A percentile compares a stretch with the other conserved stretches of the same genome.
Conservation (phyloP, 345 rosid species). For the Corchorus capsularis region DNA sequence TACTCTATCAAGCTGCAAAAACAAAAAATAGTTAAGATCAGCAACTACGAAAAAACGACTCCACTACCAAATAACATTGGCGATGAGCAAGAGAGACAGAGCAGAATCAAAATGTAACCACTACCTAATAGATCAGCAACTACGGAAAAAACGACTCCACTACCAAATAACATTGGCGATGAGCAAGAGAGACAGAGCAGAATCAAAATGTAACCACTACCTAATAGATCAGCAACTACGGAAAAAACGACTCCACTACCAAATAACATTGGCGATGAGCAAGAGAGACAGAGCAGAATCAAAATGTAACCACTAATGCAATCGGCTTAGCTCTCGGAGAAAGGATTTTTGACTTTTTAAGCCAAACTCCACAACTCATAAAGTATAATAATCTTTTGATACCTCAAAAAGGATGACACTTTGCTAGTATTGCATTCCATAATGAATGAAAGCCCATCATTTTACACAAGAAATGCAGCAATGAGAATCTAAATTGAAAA, state of each 20-base stretch:
- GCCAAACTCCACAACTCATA: background rate
- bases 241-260: no score
- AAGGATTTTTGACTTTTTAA: background rate
- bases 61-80: background rate
- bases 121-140: no score
- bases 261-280: no score
- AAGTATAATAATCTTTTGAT: background rate
- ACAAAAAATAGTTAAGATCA: background rate
- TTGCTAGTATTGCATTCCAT: background rate
- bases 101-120: no score
- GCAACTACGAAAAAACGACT: background rate
- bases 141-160: background rate
- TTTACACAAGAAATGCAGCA: background rate
- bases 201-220: no score
- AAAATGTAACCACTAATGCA: no score
- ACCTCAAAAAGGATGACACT: background rate
- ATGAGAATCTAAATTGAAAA: background rate
- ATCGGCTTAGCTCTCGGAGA: background rate
- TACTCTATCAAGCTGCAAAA: slow-evolving; percentile 53
- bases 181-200: no score
- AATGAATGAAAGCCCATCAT: background rate
- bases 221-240: no score
- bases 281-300: no score
- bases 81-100: no score
- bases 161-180: no score